Base-by-base conservation (phyloP, 2,329 filamentous ascomycete species). In the Aspergillus uvarum region DNA sequence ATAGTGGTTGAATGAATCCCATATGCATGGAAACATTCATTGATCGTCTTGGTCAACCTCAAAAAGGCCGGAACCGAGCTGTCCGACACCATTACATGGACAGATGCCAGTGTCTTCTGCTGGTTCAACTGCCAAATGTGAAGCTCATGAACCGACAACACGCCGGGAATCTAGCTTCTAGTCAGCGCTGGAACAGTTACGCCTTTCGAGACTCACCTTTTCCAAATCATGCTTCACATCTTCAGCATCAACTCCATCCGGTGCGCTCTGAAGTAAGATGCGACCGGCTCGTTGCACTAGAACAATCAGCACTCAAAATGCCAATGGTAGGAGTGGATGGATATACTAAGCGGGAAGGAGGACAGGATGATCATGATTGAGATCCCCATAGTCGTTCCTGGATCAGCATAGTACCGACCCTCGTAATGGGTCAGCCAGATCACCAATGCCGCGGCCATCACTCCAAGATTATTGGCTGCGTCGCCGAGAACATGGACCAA, bases 71-170 rank as follows among this genome's bases (percentile, higher is more conserved):
- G 72, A 24, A 90, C 73, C 8, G 82, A 81, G 54, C 82, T 78
- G 62, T 86, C 82, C 1, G 82, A 80, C 16, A 91, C 82, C 0
- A 88, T 81, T 1, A 92, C 77, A 68, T 91, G 89, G 1, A 87
- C 89, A 0, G 87, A 87, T 7, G 89, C 89, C 51, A 92, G 81
- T 4, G 84, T 80, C 68, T 90, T 91, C 54, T 81, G 81, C 74
- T 93, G 88, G 68, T 89, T 86, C 3, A 92, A 80, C 2, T 86
- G 82, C 89, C 90, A 92, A 62, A 91, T 84, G 65, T 91, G 89
- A 16, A 92, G 79, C 66, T 92, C 88, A 64, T 91, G 88, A 14
- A 92, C 82, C 0, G 86, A 86, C 21, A 84, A 72, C 19, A 92
- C 81, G 0, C 88, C 89, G 0, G 85, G 82, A 38, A 91, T 86